Conservation (phyloP, 176 grass and related monocot genomes). For the Oryza longistaminata region DNA sequence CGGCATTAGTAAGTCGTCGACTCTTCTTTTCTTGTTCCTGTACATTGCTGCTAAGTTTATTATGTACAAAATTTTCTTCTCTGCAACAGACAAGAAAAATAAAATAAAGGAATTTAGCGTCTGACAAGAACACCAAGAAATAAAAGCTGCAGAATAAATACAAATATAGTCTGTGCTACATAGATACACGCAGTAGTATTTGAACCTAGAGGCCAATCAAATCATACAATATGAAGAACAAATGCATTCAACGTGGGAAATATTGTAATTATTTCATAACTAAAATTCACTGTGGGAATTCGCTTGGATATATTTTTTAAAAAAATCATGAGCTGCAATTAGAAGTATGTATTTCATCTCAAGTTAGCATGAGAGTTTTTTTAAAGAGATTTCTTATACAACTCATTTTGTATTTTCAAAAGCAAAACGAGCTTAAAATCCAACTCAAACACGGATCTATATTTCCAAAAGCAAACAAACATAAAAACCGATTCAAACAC, state of each 20-base stretch:
- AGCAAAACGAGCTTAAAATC: too few species aligned
- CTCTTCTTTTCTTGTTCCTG: slow-evolving; percentile 37
- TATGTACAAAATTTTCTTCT: slow-evolving; percentile 59
- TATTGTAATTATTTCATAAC: background rate
- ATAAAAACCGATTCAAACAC: too few species aligned
- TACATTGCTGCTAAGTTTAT: slow-evolving; percentile 49
- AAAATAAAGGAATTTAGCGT: background rate
- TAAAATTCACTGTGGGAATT: too few species aligned
- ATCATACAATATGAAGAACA: slow-evolving; percentile 13
- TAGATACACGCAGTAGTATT: background rate
- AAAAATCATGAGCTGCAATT: too few species aligned
- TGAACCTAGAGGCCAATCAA: background rate
- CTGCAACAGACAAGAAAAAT: slow-evolving; percentile 47
- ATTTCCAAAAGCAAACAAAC: too few species aligned
- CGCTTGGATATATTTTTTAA: too few species aligned
- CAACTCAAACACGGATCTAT: too few species aligned
- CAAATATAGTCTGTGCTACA: background rate
- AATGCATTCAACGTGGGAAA: background rate
- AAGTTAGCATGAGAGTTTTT: too few species aligned
- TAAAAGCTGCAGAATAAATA: background rate
- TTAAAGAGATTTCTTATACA: too few species aligned
- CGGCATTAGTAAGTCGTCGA: slow-evolving; percentile 34
- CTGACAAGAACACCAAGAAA: slow-evolving; percentile 4
- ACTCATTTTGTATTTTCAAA: too few species aligned
- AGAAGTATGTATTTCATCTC: too few species aligned